Evolutionary conservation across 495 filamentous ascomycete species (phyloP).

Genomic region (Rhizodiscina lignyota): DNA sequence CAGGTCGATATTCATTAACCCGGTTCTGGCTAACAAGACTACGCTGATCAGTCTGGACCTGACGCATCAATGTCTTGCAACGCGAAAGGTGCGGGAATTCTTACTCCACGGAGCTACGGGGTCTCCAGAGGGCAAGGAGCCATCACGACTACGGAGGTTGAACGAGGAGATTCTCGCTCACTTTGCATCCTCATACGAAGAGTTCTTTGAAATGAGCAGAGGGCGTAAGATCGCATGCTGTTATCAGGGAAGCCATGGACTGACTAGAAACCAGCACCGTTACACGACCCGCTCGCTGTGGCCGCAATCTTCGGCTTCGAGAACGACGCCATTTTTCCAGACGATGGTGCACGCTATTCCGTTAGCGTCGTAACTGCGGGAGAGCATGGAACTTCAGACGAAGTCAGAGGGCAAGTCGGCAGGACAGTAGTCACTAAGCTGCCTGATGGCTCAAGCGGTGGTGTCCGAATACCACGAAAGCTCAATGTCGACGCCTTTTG

Average conservation of each 20-base stretch:
- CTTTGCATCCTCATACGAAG: constrained; percentile 2
- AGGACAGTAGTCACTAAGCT: not conserved
- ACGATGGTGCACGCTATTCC: not conserved
- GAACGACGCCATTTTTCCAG: too few species aligned
- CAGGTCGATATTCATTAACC: constrained; percentile 48
- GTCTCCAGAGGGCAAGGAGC: not conserved
- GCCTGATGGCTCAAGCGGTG: not conserved
- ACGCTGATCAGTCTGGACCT: constrained; percentile 72
- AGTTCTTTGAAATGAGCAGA: not conserved
- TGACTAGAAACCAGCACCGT: too few species aligned
- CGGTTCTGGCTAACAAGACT: constrained; percentile 51
- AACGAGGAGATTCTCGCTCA: constrained; percentile 3
- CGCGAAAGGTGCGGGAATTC: not conserved
- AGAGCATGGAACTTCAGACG: too few species aligned
- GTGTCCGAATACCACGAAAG: not conserved
- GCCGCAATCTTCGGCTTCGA: not conserved
- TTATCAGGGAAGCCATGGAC: too few species aligned
- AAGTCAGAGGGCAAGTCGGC: not conserved
- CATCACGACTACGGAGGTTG: not conserved
- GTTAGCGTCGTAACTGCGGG: not conserved
- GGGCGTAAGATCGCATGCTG: too few species aligned
- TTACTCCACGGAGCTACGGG: not conserved
- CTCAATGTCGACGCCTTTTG: not conserved
- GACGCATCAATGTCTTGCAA: constrained; percentile 76
- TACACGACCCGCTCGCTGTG: constrained; percentile 4